A percentile compares a stretch with the other conserved stretches of the same genome.
These are phyloP conservation scores for Alternaria ethzedia DNA, from an alignment of 2,329 filamentous ascomycete species.

Conservation along the genomic window DNA sequence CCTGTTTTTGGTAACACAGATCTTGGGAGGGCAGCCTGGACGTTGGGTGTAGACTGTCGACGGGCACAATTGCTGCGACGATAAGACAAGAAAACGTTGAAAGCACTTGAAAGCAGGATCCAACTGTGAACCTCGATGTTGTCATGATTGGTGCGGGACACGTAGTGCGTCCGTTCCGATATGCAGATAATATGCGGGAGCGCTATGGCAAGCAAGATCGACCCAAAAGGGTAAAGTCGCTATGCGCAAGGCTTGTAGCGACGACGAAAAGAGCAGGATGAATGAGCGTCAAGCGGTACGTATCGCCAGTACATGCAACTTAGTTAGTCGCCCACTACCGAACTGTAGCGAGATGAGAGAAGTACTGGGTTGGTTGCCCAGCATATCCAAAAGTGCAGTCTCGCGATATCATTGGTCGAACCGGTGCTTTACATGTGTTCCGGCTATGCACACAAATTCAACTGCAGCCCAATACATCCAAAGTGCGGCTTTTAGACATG, in stretches of 20 bases:
- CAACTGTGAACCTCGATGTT: neutral
- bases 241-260: slow-evolving; percentile 22
- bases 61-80: neutral
- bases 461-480: slow-evolving; percentile 41
- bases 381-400: slow-evolving; percentile 27
- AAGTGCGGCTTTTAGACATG: slow-evolving; percentile 18
- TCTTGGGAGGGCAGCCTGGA: neutral
- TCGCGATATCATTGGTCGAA: slow-evolving; percentile 38
- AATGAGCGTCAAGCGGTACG: slow-evolving; percentile 22
- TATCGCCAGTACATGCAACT: slow-evolving; percentile 22
- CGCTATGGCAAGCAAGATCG: slow-evolving; percentile 32
- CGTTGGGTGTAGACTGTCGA: neutral
- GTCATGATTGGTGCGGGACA: slow-evolving; percentile 26
- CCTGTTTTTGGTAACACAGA: neutral
- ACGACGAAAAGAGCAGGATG: slow-evolving; percentile 21
- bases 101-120: neutral
- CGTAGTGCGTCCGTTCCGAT: slow-evolving; percentile 24
- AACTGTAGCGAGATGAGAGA: slow-evolving; percentile 28
- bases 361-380: slow-evolving; percentile 26
- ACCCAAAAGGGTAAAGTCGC: slow-evolving; percentile 23
- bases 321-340: slow-evolving; percentile 24
- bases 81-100: neutral
- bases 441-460: slow-evolving; percentile 42
- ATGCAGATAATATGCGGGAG: slow-evolving; percentile 40
- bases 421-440: slow-evolving; percentile 38